Base-by-base conservation (phyloP, 2,329 filamentous ascomycete genomes). In the Aureobasidium sp. region DNA sequence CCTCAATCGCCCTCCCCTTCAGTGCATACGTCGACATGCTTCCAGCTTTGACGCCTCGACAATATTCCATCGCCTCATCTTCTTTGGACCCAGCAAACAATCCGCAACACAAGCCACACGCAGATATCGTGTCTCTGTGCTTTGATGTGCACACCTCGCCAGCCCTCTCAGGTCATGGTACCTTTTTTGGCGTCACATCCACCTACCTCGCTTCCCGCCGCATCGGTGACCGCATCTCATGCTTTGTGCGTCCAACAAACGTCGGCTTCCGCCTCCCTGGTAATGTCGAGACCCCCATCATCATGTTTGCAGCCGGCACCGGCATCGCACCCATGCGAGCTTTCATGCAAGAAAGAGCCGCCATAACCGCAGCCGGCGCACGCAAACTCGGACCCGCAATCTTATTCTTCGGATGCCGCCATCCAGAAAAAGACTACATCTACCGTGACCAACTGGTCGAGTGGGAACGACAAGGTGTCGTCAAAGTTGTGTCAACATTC, bases 1-100 rank as follows among this genome's bases (percentile, higher is more conserved):
- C 84, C 68, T 78, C 81, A 0, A 76, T 88, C 36, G 73, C 80
- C 2, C 74, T 92, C 0, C 80, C 87, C 79, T 92, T 53, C 31
- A 80, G 80, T 5, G 75, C 82, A 17, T 92, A 87, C 75, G 78
- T 92, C 5, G 78, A 68, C 42, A 65, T 63, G 44, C 65, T 70
- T 5, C 65, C 64, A 15, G 63, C 68, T 3, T 65, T 70, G 64
- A 66, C 66, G 17, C 53, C 65, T 9, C 67, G 68, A n/a, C 66
- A 67, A 57, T 69, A 68, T 63, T 67, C 65, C 11, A 68, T 69
- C 27, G 65, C 66, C 8, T 69, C 68, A 7, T 69, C 68, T 1
- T 36, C 47, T 51, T n/a, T 51, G 8, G 29, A 51, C 7, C 60
- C 67, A 15, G 56, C 67, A 12, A 59, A 48, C 15, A 49, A 63